A percentile compares a stretch with the other conserved stretches of the same genome.
phyloP scores from a whole-genome alignment of 495 filamentous ascomycete genomes.

The Darksidea phi region DNA sequence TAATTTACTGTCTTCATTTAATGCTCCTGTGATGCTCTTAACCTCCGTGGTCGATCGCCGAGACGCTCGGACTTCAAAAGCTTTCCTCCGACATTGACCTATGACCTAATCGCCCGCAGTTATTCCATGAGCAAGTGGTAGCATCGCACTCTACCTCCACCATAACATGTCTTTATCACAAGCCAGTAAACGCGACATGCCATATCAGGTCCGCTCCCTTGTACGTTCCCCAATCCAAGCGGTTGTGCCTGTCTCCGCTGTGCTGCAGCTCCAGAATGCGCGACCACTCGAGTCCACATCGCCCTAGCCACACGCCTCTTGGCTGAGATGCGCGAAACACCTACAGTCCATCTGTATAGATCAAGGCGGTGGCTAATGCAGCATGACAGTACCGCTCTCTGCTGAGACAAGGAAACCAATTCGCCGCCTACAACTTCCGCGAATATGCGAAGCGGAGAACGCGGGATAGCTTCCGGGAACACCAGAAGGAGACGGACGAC shows the following conservation, averaged over 20 bases:
- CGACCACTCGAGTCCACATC: not conserved
- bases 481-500: constrained; percentile 65
- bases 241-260: not conserved
- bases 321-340: not conserved
- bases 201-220: constrained; percentile 39
- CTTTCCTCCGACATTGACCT: constrained; percentile 18
- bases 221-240: constrained; percentile 21
- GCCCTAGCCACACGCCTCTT: too few species aligned
- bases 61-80: constrained; percentile 15
- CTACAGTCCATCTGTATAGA: not conserved
- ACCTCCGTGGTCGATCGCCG: not conserved
- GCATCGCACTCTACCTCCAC: not conserved
- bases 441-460: constrained; percentile 92
- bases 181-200: constrained; percentile 34
- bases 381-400: constrained; percentile 84
- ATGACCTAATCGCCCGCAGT: constrained; percentile 20
- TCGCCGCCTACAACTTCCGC: constrained; percentile 93
- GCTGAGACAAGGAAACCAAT: constrained; percentile 80
- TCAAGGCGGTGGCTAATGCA: not conserved
- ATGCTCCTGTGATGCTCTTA: too few species aligned
- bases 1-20: too few species aligned
- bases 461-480: constrained; percentile 81
- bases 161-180: constrained; percentile 31
- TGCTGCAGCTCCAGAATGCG: not conserved
- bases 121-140: not conserved